Base-by-base conservation (phyloP, 352 stramenopile species). In the Blastocystis sp. region DNA sequence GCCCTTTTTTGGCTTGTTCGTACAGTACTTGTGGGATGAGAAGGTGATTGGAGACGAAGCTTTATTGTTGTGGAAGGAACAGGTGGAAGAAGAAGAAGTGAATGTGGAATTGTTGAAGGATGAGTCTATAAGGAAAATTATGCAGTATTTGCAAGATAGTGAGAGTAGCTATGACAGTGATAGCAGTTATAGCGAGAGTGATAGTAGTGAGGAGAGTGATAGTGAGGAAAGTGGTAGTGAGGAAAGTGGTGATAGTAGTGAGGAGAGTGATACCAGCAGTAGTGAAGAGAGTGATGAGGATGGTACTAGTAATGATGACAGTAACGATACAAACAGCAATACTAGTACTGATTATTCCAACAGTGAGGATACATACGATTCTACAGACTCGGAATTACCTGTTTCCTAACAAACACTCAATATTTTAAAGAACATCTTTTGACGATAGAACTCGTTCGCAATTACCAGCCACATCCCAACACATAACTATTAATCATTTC, bases 321-420 rank as follows among this genome's bases (percentile, higher is more conserved):
- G 24, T 35, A n/a, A n/a, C 37, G 66, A 11, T 19, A 59, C 66
- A n/a, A 49, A 78, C 1, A 58, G 29, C 59, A 49, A 11, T 14
- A 59, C 66, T 32, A 39, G 24, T 51, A 24, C 19, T 11, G 24
- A 59, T 12, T 49, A 74, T 21, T 67, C 9, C 65, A 32, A 69
- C 9, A 77, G 0, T 1, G 19, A 77, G 3, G 43, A 4, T 39
- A 21, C n/a, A 86, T 51, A 74, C 54, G 24, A 24, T 21, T 51
- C 3, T n/a, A 39, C n/a, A 11, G 37, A 75, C 29, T 56, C 37
- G 19, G 29, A 86, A 19, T 87, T 42, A 12, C 29, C 49, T 87
- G n/a, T 73, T 87, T 87, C 14, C 57, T 77, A 51, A 83, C 71
- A 83, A 83, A 83, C 71, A 83, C 54, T 11, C 21, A 0, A 83